Conservation (phyloP, 208 protist species). For the Trypanosoma cruzi region DNA sequence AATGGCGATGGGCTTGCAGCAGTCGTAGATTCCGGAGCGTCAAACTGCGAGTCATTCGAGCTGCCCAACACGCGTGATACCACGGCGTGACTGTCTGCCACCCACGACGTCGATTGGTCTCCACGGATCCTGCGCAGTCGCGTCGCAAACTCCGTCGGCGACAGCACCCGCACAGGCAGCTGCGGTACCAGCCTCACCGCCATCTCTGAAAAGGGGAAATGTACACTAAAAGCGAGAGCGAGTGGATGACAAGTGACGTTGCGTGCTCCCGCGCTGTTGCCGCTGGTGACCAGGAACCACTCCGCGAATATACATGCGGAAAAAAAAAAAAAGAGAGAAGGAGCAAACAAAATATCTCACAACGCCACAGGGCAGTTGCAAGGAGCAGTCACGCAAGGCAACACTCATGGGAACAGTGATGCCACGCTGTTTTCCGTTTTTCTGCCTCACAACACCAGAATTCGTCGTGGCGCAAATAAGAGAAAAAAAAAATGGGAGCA, state of each 20-base stretch:
- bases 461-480: conserved; percentile 5
- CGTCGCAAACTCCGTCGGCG: background rate
- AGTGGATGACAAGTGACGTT: conserved; percentile 11
- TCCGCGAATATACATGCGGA: too few relatives aligned
- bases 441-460: background rate
- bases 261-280: background rate
- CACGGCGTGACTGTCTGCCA: too few relatives aligned
- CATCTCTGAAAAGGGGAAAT: background rate
- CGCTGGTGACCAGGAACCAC: too few relatives aligned
- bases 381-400: too few relatives aligned
- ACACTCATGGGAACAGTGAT: background rate
- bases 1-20: background rate
- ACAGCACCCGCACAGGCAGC: background rate
- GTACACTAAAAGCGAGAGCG: background rate
- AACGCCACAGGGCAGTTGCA: too few relatives aligned
- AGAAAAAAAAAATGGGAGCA: background rate
- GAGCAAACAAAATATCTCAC: too few relatives aligned
- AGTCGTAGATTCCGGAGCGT: background rate
- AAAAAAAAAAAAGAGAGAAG: too few relatives aligned
- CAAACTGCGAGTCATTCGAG: background rate
- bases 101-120: too few relatives aligned
- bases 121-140: background rate
- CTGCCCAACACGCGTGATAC: background rate
- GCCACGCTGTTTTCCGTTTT: background rate
- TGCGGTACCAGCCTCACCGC: background rate